Conservation (phyloP, 805 yeast species). For the Candida argentea region DNA sequence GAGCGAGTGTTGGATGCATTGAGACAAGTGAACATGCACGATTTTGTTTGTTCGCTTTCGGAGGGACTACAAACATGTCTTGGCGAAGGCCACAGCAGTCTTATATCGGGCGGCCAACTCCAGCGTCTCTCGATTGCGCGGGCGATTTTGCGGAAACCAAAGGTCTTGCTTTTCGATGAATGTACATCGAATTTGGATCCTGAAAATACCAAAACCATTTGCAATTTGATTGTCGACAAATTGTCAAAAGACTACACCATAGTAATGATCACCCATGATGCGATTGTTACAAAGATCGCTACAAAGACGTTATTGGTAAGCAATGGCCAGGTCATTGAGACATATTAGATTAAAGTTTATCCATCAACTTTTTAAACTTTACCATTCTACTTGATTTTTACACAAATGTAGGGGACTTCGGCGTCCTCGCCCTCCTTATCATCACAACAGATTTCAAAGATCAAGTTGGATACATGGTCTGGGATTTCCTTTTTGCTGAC, state of each 20-base stretch:
- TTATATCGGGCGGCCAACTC: conserved; percentile 83
- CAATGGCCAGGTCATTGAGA: conserved; percentile 31
- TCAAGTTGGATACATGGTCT: conserved; percentile 61
- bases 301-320: conserved; percentile 40
- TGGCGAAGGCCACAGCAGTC: conserved; percentile 32
- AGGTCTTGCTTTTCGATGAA: conserved; percentile 70
- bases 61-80: conserved; percentile 51
- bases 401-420: conserved; percentile 81
- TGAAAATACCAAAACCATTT: conserved; percentile 42
- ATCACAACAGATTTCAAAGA: conserved; percentile 87
- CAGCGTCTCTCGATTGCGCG: conserved; percentile 82
- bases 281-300: conserved; percentile 52
- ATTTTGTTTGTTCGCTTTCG: conserved; percentile 46
- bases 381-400: conserved; percentile 21
- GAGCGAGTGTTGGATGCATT: conserved; percentile 29
- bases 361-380: conserved; percentile 4
- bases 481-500: conserved; percentile 81
- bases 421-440: conserved; percentile 92
- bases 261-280: conserved; percentile 66
- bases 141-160: conserved; percentile 61
- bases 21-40: conserved; percentile 38
- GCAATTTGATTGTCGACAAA: conserved; percentile 32
- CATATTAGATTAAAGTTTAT: too few relatives aligned
- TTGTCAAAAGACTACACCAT: conserved; percentile 27
- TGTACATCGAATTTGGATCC: conserved; percentile 83